These are phyloP conservation scores for Coemansia sp. DNA, from an alignment of 192 early-diverging fungal species.

Conservation along the genomic window DNA sequence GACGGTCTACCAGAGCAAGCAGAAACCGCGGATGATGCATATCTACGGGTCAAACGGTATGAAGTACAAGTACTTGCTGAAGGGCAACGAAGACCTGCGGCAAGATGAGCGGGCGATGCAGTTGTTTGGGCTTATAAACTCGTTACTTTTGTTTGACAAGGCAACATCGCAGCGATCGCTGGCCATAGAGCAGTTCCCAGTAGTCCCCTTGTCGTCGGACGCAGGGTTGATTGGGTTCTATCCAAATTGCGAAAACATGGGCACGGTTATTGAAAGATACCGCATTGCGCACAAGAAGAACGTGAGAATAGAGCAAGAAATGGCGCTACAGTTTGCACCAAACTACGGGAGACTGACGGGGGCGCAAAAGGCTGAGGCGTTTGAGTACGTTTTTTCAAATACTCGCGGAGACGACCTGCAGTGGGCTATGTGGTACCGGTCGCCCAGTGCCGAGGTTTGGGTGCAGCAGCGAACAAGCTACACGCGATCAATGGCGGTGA, in stretches of 20 bases:
- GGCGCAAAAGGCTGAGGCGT: conserved; percentile 93
- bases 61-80: conserved; percentile 86
- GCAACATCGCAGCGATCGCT: conserved; percentile 91
- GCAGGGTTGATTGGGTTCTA: conserved; percentile 95
- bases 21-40: conserved; percentile 80
- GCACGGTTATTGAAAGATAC: conserved; percentile 82
- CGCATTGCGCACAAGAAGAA: conserved; percentile 77
- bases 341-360: conserved; percentile 86
- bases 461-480: conserved; percentile 93
- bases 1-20: conserved; percentile 86
- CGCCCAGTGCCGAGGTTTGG: conserved; percentile 95
- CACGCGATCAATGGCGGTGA: conserved; percentile 89
- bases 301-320: conserved; percentile 83
- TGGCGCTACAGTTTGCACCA: conserved; percentile 85
- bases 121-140: conserved; percentile 95
- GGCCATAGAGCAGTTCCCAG: conserved; percentile 85
- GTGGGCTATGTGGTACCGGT: conserved; percentile 91
- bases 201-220: conserved; percentile 91
- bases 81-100: conserved; percentile 95
- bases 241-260: conserved; percentile 84
- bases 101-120: conserved; percentile 99
- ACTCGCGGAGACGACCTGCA: conserved; percentile 91
- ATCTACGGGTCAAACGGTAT: conserved; percentile 85
- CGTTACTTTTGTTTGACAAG: conserved; percentile 73
- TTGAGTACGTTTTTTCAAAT: conserved; percentile 86